Base-by-base conservation (phyloP, 306 rosid genomes). In the Casuarina glauca region DNA sequence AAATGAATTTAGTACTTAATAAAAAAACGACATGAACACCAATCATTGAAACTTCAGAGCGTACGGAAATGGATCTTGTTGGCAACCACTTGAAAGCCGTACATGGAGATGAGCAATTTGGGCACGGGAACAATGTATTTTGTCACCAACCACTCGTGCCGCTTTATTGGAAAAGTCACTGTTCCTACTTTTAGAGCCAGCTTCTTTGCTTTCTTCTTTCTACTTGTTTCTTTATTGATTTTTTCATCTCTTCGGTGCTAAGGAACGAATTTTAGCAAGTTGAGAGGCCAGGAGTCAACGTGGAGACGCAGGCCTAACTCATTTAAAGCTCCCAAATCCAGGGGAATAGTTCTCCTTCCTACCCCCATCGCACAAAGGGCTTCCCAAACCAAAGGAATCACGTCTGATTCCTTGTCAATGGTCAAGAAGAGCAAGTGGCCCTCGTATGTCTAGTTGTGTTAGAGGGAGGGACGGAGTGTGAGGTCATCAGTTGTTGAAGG, bases 181-280 rank as follows among this genome's bases (percentile, higher is more conserved):
- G n/a, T n/a, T 68, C 20, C 51, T 9, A 43, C 51, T 43, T 44
- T 68, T 16, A 17, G 8, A 7, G 4, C 38, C 26, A 13, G 41
- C n/a, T 74, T 19, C 15, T 38, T 16, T 20, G 46, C 17, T 17
- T 67, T 42, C 53, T 16, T 16, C 7, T 3, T 20, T 12, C 48
- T 1, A 4, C 52, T 45, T 60, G 36, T 19, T 60, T 63, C 2
- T 36, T 63, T 32, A 9, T 36, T 38, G 20, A 13, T 17, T 69
- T 57, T 3, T 20, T 32, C 50, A 9, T 75, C 77, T 60, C 87
- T 84, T 84, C 74, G 84, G 57, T 57, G 87, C 84, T 84, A 80
- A 84, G 87, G 50, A 76, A 84, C 70, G 87, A 84, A 84, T 73
- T 83, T 74, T 43, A 71, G 15, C 55, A 8, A 36, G 6, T 6